Base-by-base conservation (phyloP, 2,329 filamentous ascomycete species). In the Colletotrichum australisinense region DNA sequence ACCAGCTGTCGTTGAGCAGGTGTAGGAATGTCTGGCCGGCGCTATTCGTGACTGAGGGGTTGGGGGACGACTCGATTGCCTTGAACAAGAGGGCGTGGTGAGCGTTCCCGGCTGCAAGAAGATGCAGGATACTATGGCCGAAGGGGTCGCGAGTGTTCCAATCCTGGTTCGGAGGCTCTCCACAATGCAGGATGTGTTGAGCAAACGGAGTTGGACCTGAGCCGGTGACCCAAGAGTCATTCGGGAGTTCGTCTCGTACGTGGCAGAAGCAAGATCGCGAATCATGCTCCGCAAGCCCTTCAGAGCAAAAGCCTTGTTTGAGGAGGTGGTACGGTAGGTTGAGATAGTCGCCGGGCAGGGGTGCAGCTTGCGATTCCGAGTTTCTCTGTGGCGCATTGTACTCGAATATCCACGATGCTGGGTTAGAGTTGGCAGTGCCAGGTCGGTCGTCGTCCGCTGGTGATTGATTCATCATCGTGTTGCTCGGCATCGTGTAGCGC, bases 341-440 rank as follows among this genome's bases (percentile, higher is more conserved):
- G 7, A 90, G 79, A 49, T 88, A 88, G 75, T 90, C 87, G 24
- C 88, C 87, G 0, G 88, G 86, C 5, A 90, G 76, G 5, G 84
- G 81, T 6, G 74, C 68, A 16, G 78, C 77, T 28, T 74, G 73
- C 6, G 67, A 70, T 24, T 71, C 60, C 16, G 71, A 72, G 14
- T 46, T 67, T 19, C 67, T 46, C 12, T 64, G 71, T 1, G 80
- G 79, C 4, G 79, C 78, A 16, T 79, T 77, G 0, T 76, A 72
- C 22, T 83, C 81, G 60, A 78, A 76, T 16, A 78, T 73, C 82
- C 79, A 82, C 9, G 75, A 77, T n/a, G 67, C 72, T 49, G 75
- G 66, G 26, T 63, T 72, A 4, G 73, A 72, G 22, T 69, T 70
- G 60, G 69, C 67, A 16, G 69, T 73, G 55, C 58, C 64, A 57